Base-by-base conservation (phyloP, 202 grass and related monocot genomes). In the Cymbopogon flexuosus region DNA sequence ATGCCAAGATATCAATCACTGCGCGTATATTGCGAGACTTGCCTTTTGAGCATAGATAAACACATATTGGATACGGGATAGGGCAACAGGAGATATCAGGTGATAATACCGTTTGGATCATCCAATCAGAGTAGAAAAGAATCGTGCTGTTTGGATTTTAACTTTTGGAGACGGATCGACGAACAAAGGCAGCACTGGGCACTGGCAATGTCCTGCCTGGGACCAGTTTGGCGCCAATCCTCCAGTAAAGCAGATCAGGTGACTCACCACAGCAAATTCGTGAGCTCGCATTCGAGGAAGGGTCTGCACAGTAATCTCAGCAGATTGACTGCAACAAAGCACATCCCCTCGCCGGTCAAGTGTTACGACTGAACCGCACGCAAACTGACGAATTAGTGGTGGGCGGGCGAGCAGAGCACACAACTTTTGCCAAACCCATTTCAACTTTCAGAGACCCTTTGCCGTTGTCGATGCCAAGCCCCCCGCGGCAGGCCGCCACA, bases 401-500 rank as follows among this genome's bases (percentile, higher is more conserved):
- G 57, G 66, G 9, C 40, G 57, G 66, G 9, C 40, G 41, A 72
- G 66, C 31, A 6, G 41, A 72, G 66, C 31, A 6, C n/a, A 1
- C 67, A n/a, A 15, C 40, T 63, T 76, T 71, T 23, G 42, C 72
- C 85, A 37, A 65, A 71, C 23, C 57, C 72, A 43, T 10, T 43
- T 54, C 8, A 72, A 73, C 16, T 35, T 35, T 73, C 46, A 54
- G 21, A 21, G 27, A 35, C 13, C 9, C 42, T 18, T 27, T 27
- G 27, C 27, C 27, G 27, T 27, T 69, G 66, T 23, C 58, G 3
- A 62, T 62, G 57, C 69, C 70, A 54, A 73, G 15, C 45, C 43
- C 30, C 23, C 43, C 43, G 36, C 43, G 36, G 35, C 35, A 36
- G 12, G 42, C 41, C 41, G 3, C 23, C 6, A 30, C 23, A 22